Conservation (phyloP, 2,329 filamentous ascomycete genomes). For the Rhynchosporium agropyri region DNA sequence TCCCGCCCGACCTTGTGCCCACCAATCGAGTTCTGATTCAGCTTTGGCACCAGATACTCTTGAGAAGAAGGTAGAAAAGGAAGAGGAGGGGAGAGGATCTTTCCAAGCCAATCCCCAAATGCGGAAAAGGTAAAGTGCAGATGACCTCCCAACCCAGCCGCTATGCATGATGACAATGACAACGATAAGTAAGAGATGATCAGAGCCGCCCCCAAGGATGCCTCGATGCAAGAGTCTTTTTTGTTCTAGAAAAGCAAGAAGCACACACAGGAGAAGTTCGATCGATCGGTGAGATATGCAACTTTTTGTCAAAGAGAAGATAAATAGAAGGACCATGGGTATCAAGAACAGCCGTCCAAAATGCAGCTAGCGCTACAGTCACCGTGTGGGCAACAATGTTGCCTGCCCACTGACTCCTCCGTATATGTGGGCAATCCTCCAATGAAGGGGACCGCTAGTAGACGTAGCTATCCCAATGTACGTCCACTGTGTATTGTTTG, state of each 20-base stretch:
- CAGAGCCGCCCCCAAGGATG: conserved; percentile 26
- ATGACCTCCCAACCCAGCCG: conserved; percentile 32
- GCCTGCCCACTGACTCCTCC: conserved; percentile 12
- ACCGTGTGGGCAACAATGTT: neutral
- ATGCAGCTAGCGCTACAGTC: conserved; percentile 19
- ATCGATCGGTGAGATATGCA: conserved; percentile 18
- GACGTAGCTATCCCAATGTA: conserved; percentile 39
- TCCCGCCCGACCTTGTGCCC: conserved; percentile 1
- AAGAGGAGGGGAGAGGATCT: conserved; percentile 7
- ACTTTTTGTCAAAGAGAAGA: conserved; percentile 21
- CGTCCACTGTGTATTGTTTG: conserved; percentile 43
- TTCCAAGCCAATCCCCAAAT: conserved; percentile 18
- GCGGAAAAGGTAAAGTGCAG: conserved; percentile 19
- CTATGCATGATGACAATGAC: conserved; percentile 34
- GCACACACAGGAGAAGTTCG: neutral
- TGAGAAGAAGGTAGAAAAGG: conserved; percentile 12
- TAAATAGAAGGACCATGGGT: conserved; percentile 29
- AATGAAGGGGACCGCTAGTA: conserved; percentile 24
- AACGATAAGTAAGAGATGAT: conserved; percentile 6
- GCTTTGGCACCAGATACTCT: conserved; percentile 19
- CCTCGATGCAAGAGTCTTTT: conserved; percentile 32
- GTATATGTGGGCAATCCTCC: conserved; percentile 15
- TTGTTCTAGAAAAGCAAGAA: conserved; percentile 11
- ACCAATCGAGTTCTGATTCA: conserved; percentile 17
- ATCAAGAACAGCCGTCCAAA: conserved; percentile 34